Percentiles rank a stretch among this genome's conserved stretches.
Conservation (phyloP, 139 green algal species). For the Pedinophyceae sp. region DNA sequence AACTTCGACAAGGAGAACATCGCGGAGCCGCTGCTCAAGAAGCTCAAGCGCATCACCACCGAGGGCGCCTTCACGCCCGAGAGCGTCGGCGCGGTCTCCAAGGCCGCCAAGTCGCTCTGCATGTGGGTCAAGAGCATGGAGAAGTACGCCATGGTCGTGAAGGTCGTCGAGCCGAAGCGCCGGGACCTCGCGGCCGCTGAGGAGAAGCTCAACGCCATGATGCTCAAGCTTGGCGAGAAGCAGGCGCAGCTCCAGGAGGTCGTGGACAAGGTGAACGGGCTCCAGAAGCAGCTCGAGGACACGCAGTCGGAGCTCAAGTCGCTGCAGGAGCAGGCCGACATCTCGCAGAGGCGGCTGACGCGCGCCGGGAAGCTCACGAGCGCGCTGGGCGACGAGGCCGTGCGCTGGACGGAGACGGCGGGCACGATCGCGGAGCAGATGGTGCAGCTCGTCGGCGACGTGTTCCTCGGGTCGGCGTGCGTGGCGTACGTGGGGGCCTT, state of each 20-base stretch:
- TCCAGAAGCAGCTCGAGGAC: conserved; percentile 34
- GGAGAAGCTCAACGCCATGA: conserved; percentile 34
- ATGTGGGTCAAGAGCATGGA: conserved; percentile 77
- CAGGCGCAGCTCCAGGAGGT: conserved; percentile 41
- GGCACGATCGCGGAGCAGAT: conserved; percentile 29
- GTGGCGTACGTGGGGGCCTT: conserved; percentile 73
- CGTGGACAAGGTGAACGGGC: conserved; percentile 30
- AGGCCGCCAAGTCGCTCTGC: conserved; percentile 58
- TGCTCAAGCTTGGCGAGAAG: conserved; percentile 53
- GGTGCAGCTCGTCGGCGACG: conserved; percentile 49
- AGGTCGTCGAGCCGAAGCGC: conserved; percentile 59
- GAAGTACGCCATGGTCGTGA: conserved; percentile 39
- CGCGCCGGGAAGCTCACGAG: conserved; percentile 59
- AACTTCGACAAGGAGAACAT: conserved; percentile 37
- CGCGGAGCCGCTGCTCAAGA: conserved; percentile 10
- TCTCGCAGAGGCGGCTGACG: conserved; percentile 42
- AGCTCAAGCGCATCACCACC: conserved; percentile 33
- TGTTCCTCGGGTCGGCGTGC: conserved; percentile 49
- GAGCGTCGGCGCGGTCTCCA: conserved; percentile 47
- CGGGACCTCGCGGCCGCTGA: conserved; percentile 43
- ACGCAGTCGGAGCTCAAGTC: conserved; percentile 48
- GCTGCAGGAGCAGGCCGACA: conserved; percentile 48
- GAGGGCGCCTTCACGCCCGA: conserved; percentile 50
- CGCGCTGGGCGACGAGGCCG: conserved; percentile 52
- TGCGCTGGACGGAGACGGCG: conserved; percentile 50